phyloP scores from a whole-genome alignment of 164 flowering plant genomes.

The grape (Vitis vinifera) region DNA sequence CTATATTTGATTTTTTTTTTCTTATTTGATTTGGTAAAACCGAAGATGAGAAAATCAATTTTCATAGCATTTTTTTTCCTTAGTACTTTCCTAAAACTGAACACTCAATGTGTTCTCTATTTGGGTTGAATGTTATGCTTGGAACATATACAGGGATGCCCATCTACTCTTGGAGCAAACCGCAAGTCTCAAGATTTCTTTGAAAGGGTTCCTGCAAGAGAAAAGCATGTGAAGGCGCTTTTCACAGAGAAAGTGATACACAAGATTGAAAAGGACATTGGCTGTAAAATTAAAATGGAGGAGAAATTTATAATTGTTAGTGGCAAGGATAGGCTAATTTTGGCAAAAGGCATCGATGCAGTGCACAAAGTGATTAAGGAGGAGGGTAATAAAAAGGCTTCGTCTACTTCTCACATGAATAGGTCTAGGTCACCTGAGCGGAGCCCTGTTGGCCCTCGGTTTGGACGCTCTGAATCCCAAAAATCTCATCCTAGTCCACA shows the following conservation, averaged over 20 bases:
- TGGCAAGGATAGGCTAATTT: constrained; percentile 79
- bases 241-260: constrained; percentile 78
- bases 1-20: too few species aligned
- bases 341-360: constrained; percentile 95
- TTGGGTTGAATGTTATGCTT: constrained; percentile 3
- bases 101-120: neutral
- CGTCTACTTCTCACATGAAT: constrained; percentile 48
- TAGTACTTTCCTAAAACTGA: too few species aligned
- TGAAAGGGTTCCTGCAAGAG: constrained; percentile 93
- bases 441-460: constrained; percentile 48
- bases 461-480: constrained; percentile 60
- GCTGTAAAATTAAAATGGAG: constrained; percentile 93
- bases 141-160: constrained; percentile 72
- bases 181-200: constrained; percentile 96
- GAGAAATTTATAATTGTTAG: constrained; percentile 94
- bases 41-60: too few species aligned
- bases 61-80: too few species aligned
- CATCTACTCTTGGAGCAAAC: constrained; percentile 93
- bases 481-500: constrained; percentile 61
- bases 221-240: constrained; percentile 70
- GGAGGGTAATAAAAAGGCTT: constrained; percentile 57
- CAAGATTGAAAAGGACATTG: constrained; percentile 82
- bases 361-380: constrained; percentile 82
- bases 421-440: constrained; percentile 70
- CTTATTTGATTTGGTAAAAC: too few species aligned